Conservation (phyloP, 805 yeast genomes). For the Saturnispora sekii region DNA sequence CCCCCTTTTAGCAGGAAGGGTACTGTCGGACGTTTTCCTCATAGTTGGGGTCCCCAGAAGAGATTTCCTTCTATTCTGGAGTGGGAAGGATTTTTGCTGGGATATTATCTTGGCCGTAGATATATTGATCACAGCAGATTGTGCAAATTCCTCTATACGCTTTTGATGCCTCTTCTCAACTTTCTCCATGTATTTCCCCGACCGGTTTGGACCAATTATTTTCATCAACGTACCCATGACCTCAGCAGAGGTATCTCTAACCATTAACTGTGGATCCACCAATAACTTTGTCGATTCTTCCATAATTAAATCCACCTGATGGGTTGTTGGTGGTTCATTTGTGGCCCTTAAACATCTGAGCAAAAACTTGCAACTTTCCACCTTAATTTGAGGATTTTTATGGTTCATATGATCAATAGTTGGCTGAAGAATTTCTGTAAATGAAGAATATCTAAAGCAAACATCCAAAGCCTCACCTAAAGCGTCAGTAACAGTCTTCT, state of each 20-base stretch:
- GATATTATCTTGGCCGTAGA: constrained; percentile 11
- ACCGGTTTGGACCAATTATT: constrained; percentile 64
- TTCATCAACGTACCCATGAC: constrained; percentile 75
- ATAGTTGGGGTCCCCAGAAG: neutral
- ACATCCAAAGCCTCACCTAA: constrained; percentile 58
- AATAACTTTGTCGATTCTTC: constrained; percentile 51
- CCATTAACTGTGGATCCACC: constrained; percentile 75
- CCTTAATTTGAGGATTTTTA: constrained; percentile 75
- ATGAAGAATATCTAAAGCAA: constrained; percentile 41
- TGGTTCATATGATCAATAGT: constrained; percentile 52
- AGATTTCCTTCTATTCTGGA: neutral
- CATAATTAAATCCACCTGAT: constrained; percentile 50
- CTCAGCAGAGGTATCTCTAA: constrained; percentile 69
- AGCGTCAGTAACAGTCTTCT: constrained; percentile 65
- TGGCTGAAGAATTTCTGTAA: constrained; percentile 50
- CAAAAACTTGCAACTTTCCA: constrained; percentile 58
- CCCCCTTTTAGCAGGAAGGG: constrained; percentile 54
- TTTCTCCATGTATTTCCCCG: constrained; percentile 50
- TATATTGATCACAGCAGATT: constrained; percentile 45
- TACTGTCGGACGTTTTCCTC: neutral
- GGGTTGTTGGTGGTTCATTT: constrained; percentile 35
- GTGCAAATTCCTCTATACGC: constrained; percentile 54
- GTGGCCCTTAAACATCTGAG: constrained; percentile 52
- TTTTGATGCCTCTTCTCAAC: constrained; percentile 60
- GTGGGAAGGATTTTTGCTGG: neutral